Evolutionary conservation across 2,329 filamentous ascomycete genomes (phyloP).

Genomic region (Colletotrichum kahawae): DNA sequence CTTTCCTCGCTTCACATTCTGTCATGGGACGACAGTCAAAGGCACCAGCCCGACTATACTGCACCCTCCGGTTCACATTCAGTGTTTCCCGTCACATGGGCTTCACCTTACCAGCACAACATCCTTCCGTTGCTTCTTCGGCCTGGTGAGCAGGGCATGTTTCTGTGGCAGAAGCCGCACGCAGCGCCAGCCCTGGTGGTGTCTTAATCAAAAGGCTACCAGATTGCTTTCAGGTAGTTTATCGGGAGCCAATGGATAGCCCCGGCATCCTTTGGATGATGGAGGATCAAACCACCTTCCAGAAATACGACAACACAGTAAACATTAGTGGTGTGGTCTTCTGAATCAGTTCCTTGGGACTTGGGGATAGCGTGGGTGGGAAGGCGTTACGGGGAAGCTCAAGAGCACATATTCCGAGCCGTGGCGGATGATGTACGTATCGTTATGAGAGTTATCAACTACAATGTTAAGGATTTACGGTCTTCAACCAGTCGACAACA

Average conservation of each 20-base stretch:
- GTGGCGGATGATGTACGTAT: constrained; percentile 20
- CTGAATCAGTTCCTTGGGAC: not conserved
- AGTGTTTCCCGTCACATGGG: not conserved
- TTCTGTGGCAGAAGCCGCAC: not conserved
- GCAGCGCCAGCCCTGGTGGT: not conserved
- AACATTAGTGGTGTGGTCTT: not conserved
- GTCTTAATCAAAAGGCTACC: not conserved
- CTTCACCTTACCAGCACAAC: not conserved
- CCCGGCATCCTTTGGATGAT: not conserved
- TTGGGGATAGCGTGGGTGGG: not conserved
- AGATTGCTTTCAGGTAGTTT: not conserved
- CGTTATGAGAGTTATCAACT: constrained; percentile 19
- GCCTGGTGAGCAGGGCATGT: not conserved
- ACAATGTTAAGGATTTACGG: constrained; percentile 21
- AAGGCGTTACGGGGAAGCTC: not conserved
- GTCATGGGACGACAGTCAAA: not conserved
- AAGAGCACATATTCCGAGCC: not conserved
- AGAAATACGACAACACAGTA: not conserved
- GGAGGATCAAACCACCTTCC: not conserved
- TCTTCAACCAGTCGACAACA: not conserved
- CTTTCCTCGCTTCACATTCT: not conserved
- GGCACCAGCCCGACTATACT: not conserved
- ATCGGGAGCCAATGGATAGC: not conserved
- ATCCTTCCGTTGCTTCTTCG: not conserved
- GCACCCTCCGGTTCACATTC: not conserved